Evolutionary conservation across 148 eudicot species (phyloP), one percentile per base, ranked within the genome.

Genomic region (Rhododendron ovatum): DNA sequence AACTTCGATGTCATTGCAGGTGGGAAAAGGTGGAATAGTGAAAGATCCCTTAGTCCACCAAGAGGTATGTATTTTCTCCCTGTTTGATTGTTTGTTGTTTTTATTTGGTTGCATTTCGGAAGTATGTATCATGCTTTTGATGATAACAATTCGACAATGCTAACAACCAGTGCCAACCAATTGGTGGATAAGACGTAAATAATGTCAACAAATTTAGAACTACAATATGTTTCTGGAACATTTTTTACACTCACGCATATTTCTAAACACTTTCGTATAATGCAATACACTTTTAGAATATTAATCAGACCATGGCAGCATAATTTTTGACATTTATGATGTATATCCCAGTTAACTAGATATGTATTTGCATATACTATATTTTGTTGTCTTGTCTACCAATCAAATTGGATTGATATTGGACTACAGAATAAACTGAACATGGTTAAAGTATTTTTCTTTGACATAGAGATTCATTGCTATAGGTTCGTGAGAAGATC

Each of bases 11-110:
- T 15, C 30, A 28, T 83, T 88, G 86, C 91, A 95, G 99, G 99
- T 98, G 65, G 99, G 98, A 87, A 90, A 94, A 82, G 99, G 99
- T 37, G 99, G 99, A 48, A 95, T 98, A 78, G 98, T 98, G 86
- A 92, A 93, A 90, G 98, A 98, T 91, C 95, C 99, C 79, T 87
- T 82, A 78, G 98, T 98, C 71, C 99, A 95, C 91, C 88, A 95
- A 85, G 98, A 95, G 98, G 99, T 93, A 84, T 63, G 87, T 65
- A 75, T 86, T 82, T 82, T 18, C 50, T 67, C 12, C 22, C 50
- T 69, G 15, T 79, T 65, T 57, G 55, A 55, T 51, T 15, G 17
- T 50, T 69, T 50, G 35, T 50, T 33, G 67, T n/a, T 47, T 47
- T 67, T 61, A 24, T 11, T 86, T 71, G 80, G 43, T 53, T 73